phyloP scores from a whole-genome alignment of 1,284 basidiomycete species.

The Sparassis latifolia region DNA sequence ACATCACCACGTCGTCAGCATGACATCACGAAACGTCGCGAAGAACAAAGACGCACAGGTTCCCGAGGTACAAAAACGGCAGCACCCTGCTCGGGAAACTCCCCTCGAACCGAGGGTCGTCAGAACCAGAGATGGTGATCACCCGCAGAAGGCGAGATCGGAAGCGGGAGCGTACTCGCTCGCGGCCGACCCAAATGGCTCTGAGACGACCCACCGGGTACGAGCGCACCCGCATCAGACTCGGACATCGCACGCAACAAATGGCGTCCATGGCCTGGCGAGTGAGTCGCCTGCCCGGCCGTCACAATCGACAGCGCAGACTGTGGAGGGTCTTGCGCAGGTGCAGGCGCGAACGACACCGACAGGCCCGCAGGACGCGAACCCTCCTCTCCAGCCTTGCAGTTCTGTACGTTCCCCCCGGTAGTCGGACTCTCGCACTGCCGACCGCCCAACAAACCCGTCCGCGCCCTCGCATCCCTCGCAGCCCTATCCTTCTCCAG shows the following conservation, averaged over 20 bases:
- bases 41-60: conserved; percentile 57
- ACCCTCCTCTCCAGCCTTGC: not conserved
- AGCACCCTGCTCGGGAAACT: conserved; percentile 93
- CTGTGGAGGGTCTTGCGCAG: conserved; percentile 14
- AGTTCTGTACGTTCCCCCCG: not conserved
- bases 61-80: conserved; percentile 93
- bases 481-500: conserved; percentile 37
- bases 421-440: not conserved
- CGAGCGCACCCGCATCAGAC: conserved; percentile 10
- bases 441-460: not conserved
- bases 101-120: conserved; percentile 88
- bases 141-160: conserved; percentile 58
- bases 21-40: not conserved
- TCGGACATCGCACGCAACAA: conserved; percentile 15
- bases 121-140: conserved; percentile 89
- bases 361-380: conserved; percentile 40
- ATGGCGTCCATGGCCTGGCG: conserved; percentile 15
- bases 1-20: conserved; percentile 4
- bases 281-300: conserved; percentile 32
- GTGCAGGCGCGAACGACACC: conserved; percentile 40
- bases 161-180: conserved; percentile 60
- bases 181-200: conserved; percentile 41
- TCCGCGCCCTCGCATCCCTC: not conserved
- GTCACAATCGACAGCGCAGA: conserved; percentile 45
- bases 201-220: not conserved